Evolutionary conservation across 2,329 filamentous ascomycete genomes (phyloP), one percentile per base, ranked within the genome.

Genomic region (Pseudocercospora musae): DNA sequence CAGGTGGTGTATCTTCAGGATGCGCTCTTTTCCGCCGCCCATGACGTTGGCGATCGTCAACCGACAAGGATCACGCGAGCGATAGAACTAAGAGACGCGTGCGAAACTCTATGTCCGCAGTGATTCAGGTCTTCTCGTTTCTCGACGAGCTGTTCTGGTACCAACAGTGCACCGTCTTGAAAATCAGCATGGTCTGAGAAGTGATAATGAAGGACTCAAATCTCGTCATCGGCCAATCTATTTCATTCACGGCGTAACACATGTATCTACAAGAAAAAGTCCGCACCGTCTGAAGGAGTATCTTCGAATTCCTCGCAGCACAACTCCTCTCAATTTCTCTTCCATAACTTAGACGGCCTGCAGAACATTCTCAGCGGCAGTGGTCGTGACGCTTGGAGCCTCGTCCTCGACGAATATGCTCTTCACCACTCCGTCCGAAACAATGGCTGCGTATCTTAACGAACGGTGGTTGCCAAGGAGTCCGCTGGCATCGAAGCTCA

Each of bases 391-490:
- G 7, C 56, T 62, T 10, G 68, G 67, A 21, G 68, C 68, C 64
- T 69, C 64, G 29, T 71, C 68, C 64, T 71, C 68, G 13, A 68
- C 62, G 57, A 69, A 71, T 52, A 71, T 67, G 25, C 59, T 44
- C 63, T 65, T 63, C 7, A 70, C 68, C 4, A 60, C 60, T 7
- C 66, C 68, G 29, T 66, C 54, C 50, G 70, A 65, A 10, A 69
- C 64, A 40, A 71, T 62, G 27, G 69, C 69, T 7, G 66, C 69
- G 53, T 71, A 71, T 18, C 69, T 62, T 46, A 65, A 62, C 49
- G 68, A 70, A 10, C 69, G 67, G 60, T 64, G 63, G 59, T 64
- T 64, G 31, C 69, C 69, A n/a, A 71, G 63, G 15, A 71, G 60
- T 7, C 67, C 69, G 5, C 59, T 60, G 23, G 68, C 68, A 56